Percentiles rank a stretch among this genome's conserved stretches.
Conservation (phyloP, 1,139 yeast genomes). For the Suhomyces coccinellae region DNA sequence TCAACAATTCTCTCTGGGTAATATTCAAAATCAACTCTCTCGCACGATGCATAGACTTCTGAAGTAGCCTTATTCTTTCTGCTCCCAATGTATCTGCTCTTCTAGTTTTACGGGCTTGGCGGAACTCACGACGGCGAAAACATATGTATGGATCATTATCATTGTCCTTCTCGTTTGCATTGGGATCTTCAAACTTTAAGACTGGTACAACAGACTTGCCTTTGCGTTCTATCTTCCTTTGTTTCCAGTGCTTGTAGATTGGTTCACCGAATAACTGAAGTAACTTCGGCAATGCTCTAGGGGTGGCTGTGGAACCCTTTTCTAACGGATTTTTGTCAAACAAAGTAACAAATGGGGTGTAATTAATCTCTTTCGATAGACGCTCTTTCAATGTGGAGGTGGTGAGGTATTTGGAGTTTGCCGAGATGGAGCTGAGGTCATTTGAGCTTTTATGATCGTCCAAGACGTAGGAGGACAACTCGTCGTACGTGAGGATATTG, state of each 20-base stretch:
- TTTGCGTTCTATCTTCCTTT: slow-evolving; percentile 64
- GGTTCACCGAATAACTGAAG: slow-evolving; percentile 64
- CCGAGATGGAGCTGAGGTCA: slow-evolving; percentile 32
- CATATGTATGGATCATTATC: slow-evolving; percentile 95
- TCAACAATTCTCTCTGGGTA: slow-evolving; percentile 71
- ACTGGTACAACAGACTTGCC: slow-evolving; percentile 76
- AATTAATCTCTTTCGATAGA: slow-evolving; percentile 41
- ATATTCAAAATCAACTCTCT: slow-evolving; percentile 68
- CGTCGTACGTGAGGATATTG: slow-evolving; percentile 70
- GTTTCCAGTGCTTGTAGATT: slow-evolving; percentile 81
- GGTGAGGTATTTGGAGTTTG: slow-evolving; percentile 37
- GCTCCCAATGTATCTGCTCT: slow-evolving; percentile 91
- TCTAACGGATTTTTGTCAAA: slow-evolving; percentile 50
- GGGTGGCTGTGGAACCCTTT: slow-evolving; percentile 20
- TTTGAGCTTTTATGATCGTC: slow-evolving; percentile 37
- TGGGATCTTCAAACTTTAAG: slow-evolving; percentile 81
- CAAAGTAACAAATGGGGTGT: slow-evolving; percentile 42
- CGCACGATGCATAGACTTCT: slow-evolving; percentile 76
- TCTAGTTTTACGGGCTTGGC: slow-evolving; percentile 95
- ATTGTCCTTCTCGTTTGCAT: slow-evolving; percentile 73
- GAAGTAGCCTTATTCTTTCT: slow-evolving; percentile 74
- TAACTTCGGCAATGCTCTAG: slow-evolving; percentile 52
- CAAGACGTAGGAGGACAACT: slow-evolving; percentile 52
- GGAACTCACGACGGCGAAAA: slow-evolving; percentile 91
- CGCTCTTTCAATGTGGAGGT: slow-evolving; percentile 42